Evolutionary conservation across 495 filamentous ascomycete species (phyloP).

Genomic region (Penicillium herquei): DNA sequence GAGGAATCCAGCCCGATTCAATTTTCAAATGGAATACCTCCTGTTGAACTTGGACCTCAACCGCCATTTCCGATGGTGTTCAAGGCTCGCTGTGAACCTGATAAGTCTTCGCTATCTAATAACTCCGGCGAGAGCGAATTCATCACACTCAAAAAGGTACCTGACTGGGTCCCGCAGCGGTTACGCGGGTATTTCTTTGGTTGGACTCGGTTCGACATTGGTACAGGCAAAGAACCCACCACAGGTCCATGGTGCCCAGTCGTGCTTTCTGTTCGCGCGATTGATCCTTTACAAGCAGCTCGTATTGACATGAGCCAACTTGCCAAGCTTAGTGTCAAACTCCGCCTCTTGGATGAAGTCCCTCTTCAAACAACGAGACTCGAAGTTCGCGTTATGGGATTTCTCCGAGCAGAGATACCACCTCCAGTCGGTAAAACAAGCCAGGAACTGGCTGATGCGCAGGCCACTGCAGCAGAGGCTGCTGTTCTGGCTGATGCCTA

Average conservation of each 20-base stretch:
- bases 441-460: conserved; percentile 28
- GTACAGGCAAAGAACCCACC: conserved; percentile 14
- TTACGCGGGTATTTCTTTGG: conserved; percentile 62
- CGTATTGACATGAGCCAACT: conserved; percentile 37
- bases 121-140: conserved; percentile 10
- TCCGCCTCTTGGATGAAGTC: conserved; percentile 46
- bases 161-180: conserved; percentile 45
- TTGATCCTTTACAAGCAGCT: conserved; percentile 40
- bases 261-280: conserved; percentile 44
- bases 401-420: conserved; percentile 30
- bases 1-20: conserved; percentile 17
- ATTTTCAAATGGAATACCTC: conserved; percentile 7
- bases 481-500: conserved; percentile 41
- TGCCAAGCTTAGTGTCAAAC: conserved; percentile 40
- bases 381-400: conserved; percentile 55
- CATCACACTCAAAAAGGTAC: conserved; percentile 34
- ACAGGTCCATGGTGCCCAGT: conserved; percentile 48
- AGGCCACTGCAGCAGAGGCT: conserved; percentile 35
- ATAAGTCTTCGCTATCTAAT: conserved; percentile 34
- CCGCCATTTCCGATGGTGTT: conserved; percentile 59
- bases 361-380: conserved; percentile 38
- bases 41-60: conserved; percentile 50
- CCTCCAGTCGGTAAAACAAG: conserved; percentile 22
- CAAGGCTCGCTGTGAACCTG: conserved; percentile 30
- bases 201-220: conserved; percentile 48